phyloP scores from a whole-genome alignment of 2,329 filamentous ascomycete species.

The Diaporthe vexans region DNA sequence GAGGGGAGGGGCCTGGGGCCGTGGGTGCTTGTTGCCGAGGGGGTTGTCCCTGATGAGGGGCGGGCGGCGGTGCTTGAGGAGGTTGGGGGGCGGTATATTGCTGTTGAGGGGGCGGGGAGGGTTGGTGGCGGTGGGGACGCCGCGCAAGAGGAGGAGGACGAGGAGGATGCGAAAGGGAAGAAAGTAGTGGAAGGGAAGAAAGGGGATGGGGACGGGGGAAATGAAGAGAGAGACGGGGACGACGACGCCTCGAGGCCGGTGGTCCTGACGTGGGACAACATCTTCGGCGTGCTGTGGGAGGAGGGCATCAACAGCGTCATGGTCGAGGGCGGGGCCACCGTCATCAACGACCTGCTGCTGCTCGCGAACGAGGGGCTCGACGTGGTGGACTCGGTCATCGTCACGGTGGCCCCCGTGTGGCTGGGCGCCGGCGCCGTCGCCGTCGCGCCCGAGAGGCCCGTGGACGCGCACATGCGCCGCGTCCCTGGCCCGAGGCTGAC shows the following conservation, averaged over 20 bases:
- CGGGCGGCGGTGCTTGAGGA: constrained; percentile 59
- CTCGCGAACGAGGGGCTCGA: constrained; percentile 62
- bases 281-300: constrained; percentile 70
- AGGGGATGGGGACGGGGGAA: constrained; percentile 41
- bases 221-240: too few relatives aligned
- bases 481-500: constrained; percentile 69
- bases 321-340: constrained; percentile 88
- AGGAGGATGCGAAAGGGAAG: constrained; percentile 46
- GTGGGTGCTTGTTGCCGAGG: constrained; percentile 73
- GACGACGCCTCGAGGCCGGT: constrained; percentile 54
- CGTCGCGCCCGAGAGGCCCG: constrained; percentile 77
- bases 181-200: constrained; percentile 7
- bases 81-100: constrained; percentile 67
- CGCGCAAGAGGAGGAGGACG: constrained; percentile 53
- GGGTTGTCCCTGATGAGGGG: constrained; percentile 57
- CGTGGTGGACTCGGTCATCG: constrained; percentile 81
- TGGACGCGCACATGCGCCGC: constrained; percentile 54
- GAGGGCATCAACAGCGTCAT: constrained; percentile 83
- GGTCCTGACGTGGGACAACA: constrained; percentile 73
- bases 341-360: constrained; percentile 86
- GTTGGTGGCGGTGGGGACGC: constrained; percentile 30
- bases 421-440: constrained; percentile 86
- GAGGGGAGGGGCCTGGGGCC: constrained; percentile 79
- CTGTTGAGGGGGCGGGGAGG: constrained; percentile 54
- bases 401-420: constrained; percentile 92